Evolutionary conservation across 1,284 basidiomycete genomes (phyloP).

Genomic region (Apiotrichum sp.): DNA sequence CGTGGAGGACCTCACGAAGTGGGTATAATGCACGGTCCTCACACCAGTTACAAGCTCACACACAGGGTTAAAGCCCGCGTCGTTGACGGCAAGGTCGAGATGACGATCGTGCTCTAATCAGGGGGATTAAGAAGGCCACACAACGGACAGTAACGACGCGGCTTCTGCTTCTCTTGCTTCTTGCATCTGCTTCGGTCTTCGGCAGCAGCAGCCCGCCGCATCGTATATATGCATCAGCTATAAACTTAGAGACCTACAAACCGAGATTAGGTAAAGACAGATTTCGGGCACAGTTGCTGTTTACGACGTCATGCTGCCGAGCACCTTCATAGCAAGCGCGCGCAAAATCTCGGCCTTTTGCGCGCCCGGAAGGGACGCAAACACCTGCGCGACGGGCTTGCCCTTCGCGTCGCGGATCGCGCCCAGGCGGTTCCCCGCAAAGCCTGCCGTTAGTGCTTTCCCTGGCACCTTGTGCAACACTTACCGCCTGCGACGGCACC

Average conservation of each 20-base stretch:
- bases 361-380: slow-evolving; percentile 64
- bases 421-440: slow-evolving; percentile 77
- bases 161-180: too few species aligned
- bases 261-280: too few species aligned
- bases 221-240: not conserved
- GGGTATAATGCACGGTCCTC: slow-evolving; percentile 1
- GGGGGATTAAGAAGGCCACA: too few species aligned
- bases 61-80: slow-evolving; percentile 20
- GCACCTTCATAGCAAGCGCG: slow-evolving; percentile 79
- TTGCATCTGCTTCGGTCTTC: too few species aligned
- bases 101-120: slow-evolving; percentile 11
- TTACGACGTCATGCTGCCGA: slow-evolving; percentile 52
- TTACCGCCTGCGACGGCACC: slow-evolving; percentile 53
- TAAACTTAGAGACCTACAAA: not conserved
- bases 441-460: slow-evolving; percentile 21
- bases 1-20: slow-evolving; percentile 42
- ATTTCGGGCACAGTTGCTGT: too few species aligned
- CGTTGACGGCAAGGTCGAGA: slow-evolving; percentile 18
- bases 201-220: too few species aligned
- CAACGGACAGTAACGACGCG: too few species aligned
- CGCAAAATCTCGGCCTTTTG: slow-evolving; percentile 88
- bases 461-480: not conserved
- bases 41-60: not conserved
- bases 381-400: slow-evolving; percentile 89
- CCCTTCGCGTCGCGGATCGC: slow-evolving; percentile 86